Evolutionary conservation across 2,329 filamentous ascomycete genomes (phyloP).

Genomic region (Calcarisporium arbuscula): DNA sequence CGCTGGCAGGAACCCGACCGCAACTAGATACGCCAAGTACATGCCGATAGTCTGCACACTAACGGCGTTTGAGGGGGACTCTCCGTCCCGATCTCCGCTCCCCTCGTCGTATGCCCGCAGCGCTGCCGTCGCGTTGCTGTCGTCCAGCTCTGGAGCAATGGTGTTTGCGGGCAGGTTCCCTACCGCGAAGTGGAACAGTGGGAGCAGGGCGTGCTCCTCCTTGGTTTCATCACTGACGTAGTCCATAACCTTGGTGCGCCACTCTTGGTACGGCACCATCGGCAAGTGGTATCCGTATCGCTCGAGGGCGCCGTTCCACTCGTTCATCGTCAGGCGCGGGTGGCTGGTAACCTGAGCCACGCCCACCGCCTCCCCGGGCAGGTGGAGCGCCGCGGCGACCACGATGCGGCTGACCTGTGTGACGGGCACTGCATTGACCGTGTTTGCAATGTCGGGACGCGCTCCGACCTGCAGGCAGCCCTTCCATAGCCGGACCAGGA

Average conservation of each 20-base stretch:
- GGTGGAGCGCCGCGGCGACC: conserved; percentile 64
- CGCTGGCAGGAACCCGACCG: too few species aligned
- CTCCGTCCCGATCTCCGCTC: too few species aligned
- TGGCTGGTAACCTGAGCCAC: conserved; percentile 77
- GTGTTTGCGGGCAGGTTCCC: conserved; percentile 61
- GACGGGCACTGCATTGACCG: conserved; percentile 84
- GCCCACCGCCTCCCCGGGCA: too few species aligned
- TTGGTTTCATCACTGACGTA: conserved; percentile 3
- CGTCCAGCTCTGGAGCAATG: conserved; percentile 61
- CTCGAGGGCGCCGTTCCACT: conserved; percentile 23
- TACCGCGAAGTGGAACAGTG: conserved; percentile 66
- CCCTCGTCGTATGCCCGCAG: too few species aligned
- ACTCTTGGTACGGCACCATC: neutral
- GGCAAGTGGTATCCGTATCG: conserved; percentile 2
- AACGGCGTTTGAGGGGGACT: too few species aligned
- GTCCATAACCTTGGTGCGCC: neutral
- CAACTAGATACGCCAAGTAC: too few species aligned
- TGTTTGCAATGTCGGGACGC: conserved; percentile 74
- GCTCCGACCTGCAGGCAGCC: conserved; percentile 74
- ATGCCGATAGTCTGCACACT: too few species aligned
- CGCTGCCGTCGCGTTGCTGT: too few species aligned
- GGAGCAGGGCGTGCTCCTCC: conserved; percentile 34
- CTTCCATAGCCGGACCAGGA: conserved; percentile 79
- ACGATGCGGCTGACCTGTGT: conserved; percentile 77
- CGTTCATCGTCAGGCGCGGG: conserved; percentile 69